A percentile compares a stretch with the other conserved stretches of the same genome.
Evolutionary conservation across 2,329 filamentous ascomycete genomes (phyloP).

Genomic region (Pseudopyrenochaeta lycopersici): DNA sequence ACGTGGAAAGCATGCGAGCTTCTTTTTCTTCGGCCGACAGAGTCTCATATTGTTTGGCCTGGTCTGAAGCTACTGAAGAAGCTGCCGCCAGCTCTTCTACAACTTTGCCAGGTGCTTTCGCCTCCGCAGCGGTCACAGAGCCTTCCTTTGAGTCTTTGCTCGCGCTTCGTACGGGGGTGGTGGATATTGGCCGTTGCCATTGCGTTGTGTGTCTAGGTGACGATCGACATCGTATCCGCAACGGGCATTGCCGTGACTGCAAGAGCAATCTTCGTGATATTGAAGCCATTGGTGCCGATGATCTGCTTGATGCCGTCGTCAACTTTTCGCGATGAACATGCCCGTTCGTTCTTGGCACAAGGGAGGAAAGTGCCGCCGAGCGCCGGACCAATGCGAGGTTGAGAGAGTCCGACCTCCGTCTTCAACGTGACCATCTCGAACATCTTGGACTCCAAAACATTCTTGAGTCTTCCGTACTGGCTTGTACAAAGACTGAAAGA

Average conservation of each 20-base stretch:
- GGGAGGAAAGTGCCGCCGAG: constrained; percentile 32
- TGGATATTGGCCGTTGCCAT: constrained; percentile 47
- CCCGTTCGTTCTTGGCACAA: constrained; percentile 31
- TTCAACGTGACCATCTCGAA: constrained; percentile 6
- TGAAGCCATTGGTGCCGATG: constrained; percentile 45
- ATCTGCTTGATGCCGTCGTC: constrained; percentile 23
- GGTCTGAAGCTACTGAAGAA: constrained; percentile 4
- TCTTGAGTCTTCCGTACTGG: too few species aligned
- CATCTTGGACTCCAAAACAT: background rate
- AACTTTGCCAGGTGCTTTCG: constrained; percentile 12
- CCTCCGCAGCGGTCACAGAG: constrained; percentile 13
- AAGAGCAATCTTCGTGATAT: constrained; percentile 44
- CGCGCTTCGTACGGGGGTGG: constrained; percentile 29
- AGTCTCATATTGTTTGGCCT: background rate
- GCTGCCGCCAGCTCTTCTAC: constrained; percentile 9
- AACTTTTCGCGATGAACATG: constrained; percentile 43
- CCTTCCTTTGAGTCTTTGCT: constrained; percentile 25
- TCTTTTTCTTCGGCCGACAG: constrained; percentile 19
- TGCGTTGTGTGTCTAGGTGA: constrained; percentile 27
- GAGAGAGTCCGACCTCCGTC: constrained; percentile 33
- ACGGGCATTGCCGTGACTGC: constrained; percentile 38
- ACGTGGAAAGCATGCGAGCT: constrained; percentile 27
- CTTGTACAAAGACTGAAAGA: background rate
- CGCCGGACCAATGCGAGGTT: constrained; percentile 25
- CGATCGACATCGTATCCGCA: constrained; percentile 29